phyloP scores from a whole-genome alignment of 495 filamentous ascomycete genomes.

The Penicillium odoratum region DNA sequence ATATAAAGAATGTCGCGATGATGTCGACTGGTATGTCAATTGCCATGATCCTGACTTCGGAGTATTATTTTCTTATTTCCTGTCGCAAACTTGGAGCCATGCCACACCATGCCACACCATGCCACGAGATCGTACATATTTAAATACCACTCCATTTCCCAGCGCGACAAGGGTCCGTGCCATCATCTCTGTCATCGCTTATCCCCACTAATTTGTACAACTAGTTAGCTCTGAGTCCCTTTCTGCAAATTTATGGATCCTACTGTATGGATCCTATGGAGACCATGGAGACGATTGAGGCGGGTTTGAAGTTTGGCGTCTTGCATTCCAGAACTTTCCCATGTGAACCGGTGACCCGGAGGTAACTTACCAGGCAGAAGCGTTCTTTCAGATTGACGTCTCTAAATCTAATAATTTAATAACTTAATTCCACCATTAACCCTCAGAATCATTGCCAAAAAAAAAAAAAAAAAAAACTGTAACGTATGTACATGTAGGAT shows the following conservation, averaged over 20 bases:
- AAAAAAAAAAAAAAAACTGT: no score
- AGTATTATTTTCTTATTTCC: background rate
- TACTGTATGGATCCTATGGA: background rate
- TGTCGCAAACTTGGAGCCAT: constrained; percentile 3
- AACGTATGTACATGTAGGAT: no score
- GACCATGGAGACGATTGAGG: background rate
- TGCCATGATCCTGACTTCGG: background rate
- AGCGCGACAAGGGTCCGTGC: background rate
- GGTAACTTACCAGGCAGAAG: background rate
- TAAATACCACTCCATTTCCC: background rate
- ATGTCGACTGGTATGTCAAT: constrained; percentile 7
- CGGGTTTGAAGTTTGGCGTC: background rate
- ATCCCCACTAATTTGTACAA: background rate
- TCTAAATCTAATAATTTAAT: no score
- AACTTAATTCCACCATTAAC: background rate
- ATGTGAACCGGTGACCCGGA: background rate
- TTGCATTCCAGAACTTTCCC: background rate
- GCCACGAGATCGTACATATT: background rate
- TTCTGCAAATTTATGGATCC: no score
- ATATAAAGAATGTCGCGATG: background rate
- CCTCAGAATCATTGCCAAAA: background rate
- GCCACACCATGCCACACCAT: background rate
- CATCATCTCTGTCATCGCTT: background rate
- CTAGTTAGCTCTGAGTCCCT: no score
- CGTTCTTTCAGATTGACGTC: background rate